Conservation (phyloP, 2,329 filamentous ascomycete species). For the Pochonia chlamydosporia region DNA sequence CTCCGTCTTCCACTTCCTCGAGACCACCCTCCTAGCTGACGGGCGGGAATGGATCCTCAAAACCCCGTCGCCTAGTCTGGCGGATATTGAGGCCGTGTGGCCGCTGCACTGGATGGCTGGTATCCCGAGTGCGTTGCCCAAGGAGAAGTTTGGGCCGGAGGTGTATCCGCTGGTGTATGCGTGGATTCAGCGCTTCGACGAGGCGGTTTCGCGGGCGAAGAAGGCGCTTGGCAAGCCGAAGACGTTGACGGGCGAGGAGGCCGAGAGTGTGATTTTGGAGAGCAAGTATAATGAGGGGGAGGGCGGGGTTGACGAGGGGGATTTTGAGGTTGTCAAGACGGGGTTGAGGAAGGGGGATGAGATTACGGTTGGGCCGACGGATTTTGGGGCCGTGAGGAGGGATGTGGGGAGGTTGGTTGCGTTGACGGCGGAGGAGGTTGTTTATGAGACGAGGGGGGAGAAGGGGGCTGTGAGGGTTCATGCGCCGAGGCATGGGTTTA, state of each 20-base stretch:
- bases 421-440: conserved; percentile 48
- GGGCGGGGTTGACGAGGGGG: conserved; percentile 37
- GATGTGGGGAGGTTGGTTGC: conserved; percentile 52
- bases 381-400: conserved; percentile 53
- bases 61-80: conserved; percentile 46
- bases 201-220: conserved; percentile 37
- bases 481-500: conserved; percentile 55
- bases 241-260: conserved; percentile 47
- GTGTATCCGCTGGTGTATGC: conserved; percentile 55
- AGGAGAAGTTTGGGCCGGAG: conserved; percentile 41
- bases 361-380: conserved; percentile 56
- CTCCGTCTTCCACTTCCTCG: conserved; percentile 50
- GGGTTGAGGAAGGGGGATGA: conserved; percentile 45
- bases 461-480: conserved; percentile 47
- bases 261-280: conserved; percentile 38
- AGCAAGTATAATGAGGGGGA: conserved; percentile 41
- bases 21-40: conserved; percentile 58
- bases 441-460: conserved; percentile 45
- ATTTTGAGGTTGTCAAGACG: conserved; percentile 39
- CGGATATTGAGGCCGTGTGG: conserved; percentile 66
- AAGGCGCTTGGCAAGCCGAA: conserved; percentile 26
- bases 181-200: conserved; percentile 59
- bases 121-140: conserved; percentile 49
- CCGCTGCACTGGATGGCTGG: conserved; percentile 58
- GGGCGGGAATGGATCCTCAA: conserved; percentile 60